These are phyloP conservation scores for Penicillium psychrosexuale DNA, from an alignment of 2,329 filamentous ascomycete genomes.

Conservation along the genomic window DNA sequence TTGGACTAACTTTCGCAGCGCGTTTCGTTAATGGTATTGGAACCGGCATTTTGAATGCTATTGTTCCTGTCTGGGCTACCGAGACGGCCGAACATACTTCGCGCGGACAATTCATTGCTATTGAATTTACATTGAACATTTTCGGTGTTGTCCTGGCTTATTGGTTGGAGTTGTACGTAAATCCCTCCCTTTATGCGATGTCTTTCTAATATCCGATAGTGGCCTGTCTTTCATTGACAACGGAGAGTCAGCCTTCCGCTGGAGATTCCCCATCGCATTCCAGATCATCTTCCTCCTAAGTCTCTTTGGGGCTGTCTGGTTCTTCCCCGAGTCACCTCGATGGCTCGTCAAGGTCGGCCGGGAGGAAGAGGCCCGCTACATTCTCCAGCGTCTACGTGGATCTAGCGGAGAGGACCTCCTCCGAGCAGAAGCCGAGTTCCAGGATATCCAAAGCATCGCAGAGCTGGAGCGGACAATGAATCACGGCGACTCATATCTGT, in stretches of 20 bases:
- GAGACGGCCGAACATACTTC: slow-evolving; percentile 67
- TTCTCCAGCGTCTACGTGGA: slow-evolving; percentile 63
- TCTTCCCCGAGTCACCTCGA: slow-evolving; percentile 64
- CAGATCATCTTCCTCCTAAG: slow-evolving; percentile 63
- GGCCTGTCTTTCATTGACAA: slow-evolving; percentile 61
- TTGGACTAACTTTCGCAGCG: slow-evolving; percentile 34
- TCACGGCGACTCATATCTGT: slow-evolving; percentile 55
- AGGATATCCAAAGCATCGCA: slow-evolving; percentile 64
- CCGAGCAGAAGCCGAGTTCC: slow-evolving; percentile 61
- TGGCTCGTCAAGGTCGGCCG: slow-evolving; percentile 63
- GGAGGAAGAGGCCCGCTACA: slow-evolving; percentile 64
- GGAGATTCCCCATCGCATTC: slow-evolving; percentile 68
- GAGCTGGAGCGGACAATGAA: slow-evolving; percentile 58
- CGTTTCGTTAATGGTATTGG: slow-evolving; percentile 63
- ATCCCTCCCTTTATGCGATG: too few species aligned
- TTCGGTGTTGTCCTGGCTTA: slow-evolving; percentile 65
- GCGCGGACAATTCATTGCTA: slow-evolving; percentile 66
- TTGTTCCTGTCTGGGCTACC: slow-evolving; percentile 69
- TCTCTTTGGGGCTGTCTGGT: slow-evolving; percentile 57
- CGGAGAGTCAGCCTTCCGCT: slow-evolving; percentile 57
- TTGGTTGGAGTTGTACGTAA: slow-evolving; percentile 54
- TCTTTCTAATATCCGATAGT: slow-evolving; percentile 22
- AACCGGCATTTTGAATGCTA: slow-evolving; percentile 67
- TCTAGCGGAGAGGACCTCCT: slow-evolving; percentile 51
- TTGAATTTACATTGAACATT: slow-evolving; percentile 72